Evolutionary conservation across 2,329 filamentous ascomycete species (phyloP).

Genomic region (Incumbomyces delicatus): DNA sequence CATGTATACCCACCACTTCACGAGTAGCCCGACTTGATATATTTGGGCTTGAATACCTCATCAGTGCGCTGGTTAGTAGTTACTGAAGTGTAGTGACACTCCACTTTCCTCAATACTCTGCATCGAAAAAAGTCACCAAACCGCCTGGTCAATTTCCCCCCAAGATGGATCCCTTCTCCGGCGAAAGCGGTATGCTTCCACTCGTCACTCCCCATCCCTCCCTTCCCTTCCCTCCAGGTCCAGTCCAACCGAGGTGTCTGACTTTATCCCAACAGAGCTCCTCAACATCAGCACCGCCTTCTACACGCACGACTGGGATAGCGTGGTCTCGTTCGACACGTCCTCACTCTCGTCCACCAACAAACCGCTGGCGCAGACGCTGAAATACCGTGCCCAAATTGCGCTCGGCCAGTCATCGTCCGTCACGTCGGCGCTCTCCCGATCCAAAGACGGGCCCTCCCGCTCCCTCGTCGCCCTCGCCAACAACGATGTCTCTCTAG

Average conservation of each 20-base stretch:
- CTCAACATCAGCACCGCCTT: constrained; percentile 59
- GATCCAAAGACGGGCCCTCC: constrained; percentile 60
- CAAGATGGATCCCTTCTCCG: constrained; percentile 53
- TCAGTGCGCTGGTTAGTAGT: too few relatives aligned
- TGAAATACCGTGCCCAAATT: constrained; percentile 72
- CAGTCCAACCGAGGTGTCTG: too few relatives aligned
- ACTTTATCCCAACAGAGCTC: constrained; percentile 40
- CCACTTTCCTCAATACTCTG: too few relatives aligned
- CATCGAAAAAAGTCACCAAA: too few relatives aligned
- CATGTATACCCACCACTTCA: too few relatives aligned
- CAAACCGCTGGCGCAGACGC: constrained; percentile 61
- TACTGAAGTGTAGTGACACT: too few relatives aligned
- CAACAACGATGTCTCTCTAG: constrained; percentile 53
- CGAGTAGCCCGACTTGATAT: too few relatives aligned
- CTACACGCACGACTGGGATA: constrained; percentile 71
- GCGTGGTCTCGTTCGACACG: constrained; percentile 77
- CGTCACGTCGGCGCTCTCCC: constrained; percentile 58
- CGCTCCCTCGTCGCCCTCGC: constrained; percentile 69
- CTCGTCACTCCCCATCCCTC: too few relatives aligned
- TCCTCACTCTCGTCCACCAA: constrained; percentile 71
- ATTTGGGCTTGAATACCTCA: too few relatives aligned
- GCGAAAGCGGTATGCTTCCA: constrained; percentile 46
- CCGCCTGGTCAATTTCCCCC: too few relatives aligned
- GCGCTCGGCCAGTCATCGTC: constrained; percentile 68
- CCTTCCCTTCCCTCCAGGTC: too few relatives aligned